phyloP scores from a whole-genome alignment of 1,139 yeast genomes.

The Saccharomycopsis hybrid region DNA sequence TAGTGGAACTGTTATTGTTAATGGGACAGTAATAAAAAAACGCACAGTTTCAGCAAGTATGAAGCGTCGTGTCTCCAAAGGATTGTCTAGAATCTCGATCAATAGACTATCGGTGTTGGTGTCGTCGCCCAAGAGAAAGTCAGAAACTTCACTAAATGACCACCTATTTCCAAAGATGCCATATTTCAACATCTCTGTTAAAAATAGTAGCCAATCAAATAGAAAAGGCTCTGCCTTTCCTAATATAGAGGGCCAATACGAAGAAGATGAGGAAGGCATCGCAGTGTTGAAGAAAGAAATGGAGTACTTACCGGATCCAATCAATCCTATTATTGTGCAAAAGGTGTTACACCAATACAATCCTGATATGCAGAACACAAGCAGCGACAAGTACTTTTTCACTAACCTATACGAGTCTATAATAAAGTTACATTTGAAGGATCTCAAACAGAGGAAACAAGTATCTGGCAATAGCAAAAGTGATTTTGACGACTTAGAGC shows the following conservation, averaged over 20 bases:
- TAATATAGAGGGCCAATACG: neutral
- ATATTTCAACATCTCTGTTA: constrained; percentile 4
- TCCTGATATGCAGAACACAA: neutral
- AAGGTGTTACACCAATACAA: neutral
- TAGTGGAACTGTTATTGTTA: no score
- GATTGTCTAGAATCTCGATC: constrained; percentile 9
- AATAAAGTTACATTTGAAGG: constrained; percentile 1
- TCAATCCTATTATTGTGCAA: constrained; percentile 10
- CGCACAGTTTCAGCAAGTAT: neutral
- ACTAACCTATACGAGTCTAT: constrained; percentile 10
- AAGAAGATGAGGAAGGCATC: neutral
- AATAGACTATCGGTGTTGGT: constrained; percentile 10
- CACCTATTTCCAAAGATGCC: constrained; percentile 13
- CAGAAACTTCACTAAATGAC: neutral
- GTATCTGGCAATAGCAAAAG: neutral
- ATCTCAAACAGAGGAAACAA: neutral
- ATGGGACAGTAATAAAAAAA: no score
- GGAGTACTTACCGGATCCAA: constrained; percentile 15
- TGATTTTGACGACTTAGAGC: neutral
- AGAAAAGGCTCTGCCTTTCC: no score
- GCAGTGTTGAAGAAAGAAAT: constrained; percentile 4
- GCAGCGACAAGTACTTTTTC: constrained; percentile 10
- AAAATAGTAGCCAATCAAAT: no score
- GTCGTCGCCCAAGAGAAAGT: constrained; percentile 7
- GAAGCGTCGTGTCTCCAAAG: neutral